phyloP scores from a whole-genome alignment of 768 basidiomycete species.

The Mycena crocata region DNA sequence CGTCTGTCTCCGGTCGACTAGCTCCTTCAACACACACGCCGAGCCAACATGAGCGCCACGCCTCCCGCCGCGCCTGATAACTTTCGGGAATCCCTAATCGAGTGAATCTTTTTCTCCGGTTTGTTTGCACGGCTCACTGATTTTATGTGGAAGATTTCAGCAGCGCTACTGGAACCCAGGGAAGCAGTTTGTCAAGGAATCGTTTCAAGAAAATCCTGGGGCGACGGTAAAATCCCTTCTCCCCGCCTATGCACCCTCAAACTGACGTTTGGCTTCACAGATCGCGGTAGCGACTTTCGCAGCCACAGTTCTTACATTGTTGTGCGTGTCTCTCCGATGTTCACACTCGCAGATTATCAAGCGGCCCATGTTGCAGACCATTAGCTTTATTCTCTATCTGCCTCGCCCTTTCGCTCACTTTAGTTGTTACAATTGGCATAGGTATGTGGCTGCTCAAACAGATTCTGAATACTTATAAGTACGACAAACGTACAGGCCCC shows the following conservation, averaged over 20 bases:
- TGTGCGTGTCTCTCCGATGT: too few relatives aligned
- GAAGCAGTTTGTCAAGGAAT: conserved; percentile 6
- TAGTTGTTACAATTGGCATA: conserved; percentile 4
- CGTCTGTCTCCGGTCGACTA: neutral
- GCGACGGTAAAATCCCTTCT: conserved; percentile 1
- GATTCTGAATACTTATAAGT: too few relatives aligned
- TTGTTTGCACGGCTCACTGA: too few relatives aligned
- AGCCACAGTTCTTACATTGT: neutral
- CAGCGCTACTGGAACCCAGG: neutral
- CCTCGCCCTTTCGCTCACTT: neutral
- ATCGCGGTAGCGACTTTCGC: conserved; percentile 2
- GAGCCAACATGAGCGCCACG: neutral
- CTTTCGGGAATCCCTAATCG: neutral
- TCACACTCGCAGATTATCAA: too few relatives aligned
- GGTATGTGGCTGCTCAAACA: too few relatives aligned
- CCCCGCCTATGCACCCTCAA: too few relatives aligned
- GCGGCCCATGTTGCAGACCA: neutral
- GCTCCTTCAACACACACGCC: neutral
- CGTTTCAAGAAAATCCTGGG: conserved; percentile 3
- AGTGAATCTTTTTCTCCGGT: neutral
- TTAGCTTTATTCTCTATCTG: conserved; percentile 8
- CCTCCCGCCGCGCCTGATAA: neutral
- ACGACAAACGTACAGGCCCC: too few relatives aligned
- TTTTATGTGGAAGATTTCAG: neutral
- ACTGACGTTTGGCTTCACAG: neutral